phyloP scores from a whole-genome alignment of 371 early-diverging fungal genomes.

The Syncephalis plumigaleata region DNA sequence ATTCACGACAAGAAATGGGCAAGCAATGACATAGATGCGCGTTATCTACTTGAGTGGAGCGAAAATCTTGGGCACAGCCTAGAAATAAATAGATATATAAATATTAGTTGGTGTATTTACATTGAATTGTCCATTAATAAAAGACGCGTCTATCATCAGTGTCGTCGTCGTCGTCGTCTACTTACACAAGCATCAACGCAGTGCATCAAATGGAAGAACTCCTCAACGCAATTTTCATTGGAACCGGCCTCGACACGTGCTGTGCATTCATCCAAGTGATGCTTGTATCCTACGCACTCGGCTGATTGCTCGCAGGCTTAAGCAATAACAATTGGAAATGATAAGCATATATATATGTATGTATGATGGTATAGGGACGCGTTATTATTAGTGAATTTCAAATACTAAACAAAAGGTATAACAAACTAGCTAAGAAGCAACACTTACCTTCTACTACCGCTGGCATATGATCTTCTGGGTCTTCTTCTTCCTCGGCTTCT shows the following conservation, averaged over 20 bases:
- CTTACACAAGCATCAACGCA: conserved; percentile 23
- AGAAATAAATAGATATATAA: no score
- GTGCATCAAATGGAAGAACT: conserved; percentile 20
- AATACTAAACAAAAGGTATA: neutral
- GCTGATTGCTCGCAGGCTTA: conserved; percentile 17
- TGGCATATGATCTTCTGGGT: conserved; percentile 4
- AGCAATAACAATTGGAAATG: neutral
- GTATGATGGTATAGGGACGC: neutral
- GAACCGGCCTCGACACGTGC: conserved; percentile 19
- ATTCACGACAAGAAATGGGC: no score
- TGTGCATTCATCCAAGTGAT: conserved; percentile 22
- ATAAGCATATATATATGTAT: no score
- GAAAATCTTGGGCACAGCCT: no score
- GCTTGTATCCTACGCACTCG: conserved; percentile 17
- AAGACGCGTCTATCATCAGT: no score
- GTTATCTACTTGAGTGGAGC: no score
- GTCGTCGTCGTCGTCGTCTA: no score
- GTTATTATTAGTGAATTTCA: neutral
- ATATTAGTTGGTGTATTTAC: no score
- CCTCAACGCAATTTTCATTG: conserved; percentile 19
- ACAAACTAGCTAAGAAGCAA: neutral
- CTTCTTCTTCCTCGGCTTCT: conserved; percentile 6
- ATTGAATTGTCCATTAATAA: no score
- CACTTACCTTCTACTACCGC: conserved; percentile 3
- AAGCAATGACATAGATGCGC: no score